These are phyloP conservation scores for Naganishia kalamii DNA, from an alignment of 768 basidiomycete species.

Conservation along the genomic window DNA sequence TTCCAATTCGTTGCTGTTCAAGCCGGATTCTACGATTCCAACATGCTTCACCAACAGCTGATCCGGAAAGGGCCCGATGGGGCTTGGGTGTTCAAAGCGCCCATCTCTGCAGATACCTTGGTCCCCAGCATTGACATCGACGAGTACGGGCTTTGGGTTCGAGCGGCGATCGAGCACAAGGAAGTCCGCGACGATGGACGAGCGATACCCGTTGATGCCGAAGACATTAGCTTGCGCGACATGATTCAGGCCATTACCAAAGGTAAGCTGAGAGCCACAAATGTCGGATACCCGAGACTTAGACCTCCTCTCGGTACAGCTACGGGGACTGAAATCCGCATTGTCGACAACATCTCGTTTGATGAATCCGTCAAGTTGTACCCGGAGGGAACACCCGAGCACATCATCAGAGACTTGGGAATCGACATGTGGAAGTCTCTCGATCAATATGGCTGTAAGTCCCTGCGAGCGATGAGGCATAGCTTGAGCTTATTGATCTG, in stretches of 20 bases:
- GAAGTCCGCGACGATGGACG: constrained; percentile 7
- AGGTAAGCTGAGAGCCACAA: not conserved
- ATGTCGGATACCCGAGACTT: too few species aligned
- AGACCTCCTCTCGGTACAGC: not conserved
- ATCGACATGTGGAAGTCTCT: not conserved
- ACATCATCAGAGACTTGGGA: constrained; percentile 9
- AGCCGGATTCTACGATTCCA: constrained; percentile 17
- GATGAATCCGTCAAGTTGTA: constrained; percentile 10
- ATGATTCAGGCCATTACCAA: not conserved
- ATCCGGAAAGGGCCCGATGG: constrained; percentile 2
- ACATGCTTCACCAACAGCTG: not conserved
- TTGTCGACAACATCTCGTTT: not conserved
- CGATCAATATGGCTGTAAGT: constrained; percentile 2
- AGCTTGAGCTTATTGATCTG: not conserved
- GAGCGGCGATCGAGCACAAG: constrained; percentile 12
- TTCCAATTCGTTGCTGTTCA: constrained; percentile 18
- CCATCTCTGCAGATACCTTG: not conserved
- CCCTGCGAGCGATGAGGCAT: too few species aligned
- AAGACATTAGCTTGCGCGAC: constrained; percentile 8
- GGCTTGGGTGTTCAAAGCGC: not conserved
- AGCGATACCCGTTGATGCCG: not conserved
- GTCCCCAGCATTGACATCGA: constrained; percentile 17
- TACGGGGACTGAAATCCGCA: not conserved
- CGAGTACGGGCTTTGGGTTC: constrained; percentile 16
- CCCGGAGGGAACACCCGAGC: not conserved